A percentile compares a stretch with the other conserved stretches of the same genome.
Evolutionary conservation across 106 monocot genomes (phyloP).

Genomic region (Dendrobium huoshanense): DNA sequence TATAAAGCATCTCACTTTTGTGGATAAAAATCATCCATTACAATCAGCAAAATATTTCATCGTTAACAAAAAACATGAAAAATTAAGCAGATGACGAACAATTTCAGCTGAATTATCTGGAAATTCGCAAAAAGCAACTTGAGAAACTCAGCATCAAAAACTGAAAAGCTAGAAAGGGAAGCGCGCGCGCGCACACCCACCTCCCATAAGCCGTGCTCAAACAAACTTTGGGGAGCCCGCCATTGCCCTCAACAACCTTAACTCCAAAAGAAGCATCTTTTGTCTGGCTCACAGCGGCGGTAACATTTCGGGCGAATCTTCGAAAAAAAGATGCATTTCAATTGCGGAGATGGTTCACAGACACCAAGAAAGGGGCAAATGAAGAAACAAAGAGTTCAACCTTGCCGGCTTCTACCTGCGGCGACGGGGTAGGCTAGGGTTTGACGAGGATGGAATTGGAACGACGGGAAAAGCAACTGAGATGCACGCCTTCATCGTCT

Average conservation of each 20-base stretch:
- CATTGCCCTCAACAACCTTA: conserved; percentile 43
- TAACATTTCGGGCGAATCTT: background rate
- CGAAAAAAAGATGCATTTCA: background rate
- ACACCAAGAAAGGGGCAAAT: background rate
- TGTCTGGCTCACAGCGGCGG: conserved; percentile 19
- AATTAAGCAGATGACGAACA: background rate
- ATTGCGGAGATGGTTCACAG: background rate
- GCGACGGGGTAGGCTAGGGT: background rate
- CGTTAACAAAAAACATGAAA: background rate
- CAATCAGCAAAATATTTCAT: background rate
- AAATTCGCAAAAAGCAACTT: no score
- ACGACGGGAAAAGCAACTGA: background rate
- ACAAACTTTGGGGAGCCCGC: conserved; percentile 49
- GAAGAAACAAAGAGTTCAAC: background rate
- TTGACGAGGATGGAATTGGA: background rate
- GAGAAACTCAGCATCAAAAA: no score
- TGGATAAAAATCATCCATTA: background rate
- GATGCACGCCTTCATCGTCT: background rate
- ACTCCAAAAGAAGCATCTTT: conserved; percentile 23
- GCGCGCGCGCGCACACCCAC: background rate
- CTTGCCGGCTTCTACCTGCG: background rate
- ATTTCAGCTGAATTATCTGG: no score
- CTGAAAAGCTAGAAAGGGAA: background rate
- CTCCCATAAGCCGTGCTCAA: conserved; percentile 46
- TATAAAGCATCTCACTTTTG: background rate